Evolutionary conservation across 2,329 filamentous ascomycete genomes (phyloP), one percentile per base, ranked within the genome.

Genomic region (Bipolaris victoriae): DNA sequence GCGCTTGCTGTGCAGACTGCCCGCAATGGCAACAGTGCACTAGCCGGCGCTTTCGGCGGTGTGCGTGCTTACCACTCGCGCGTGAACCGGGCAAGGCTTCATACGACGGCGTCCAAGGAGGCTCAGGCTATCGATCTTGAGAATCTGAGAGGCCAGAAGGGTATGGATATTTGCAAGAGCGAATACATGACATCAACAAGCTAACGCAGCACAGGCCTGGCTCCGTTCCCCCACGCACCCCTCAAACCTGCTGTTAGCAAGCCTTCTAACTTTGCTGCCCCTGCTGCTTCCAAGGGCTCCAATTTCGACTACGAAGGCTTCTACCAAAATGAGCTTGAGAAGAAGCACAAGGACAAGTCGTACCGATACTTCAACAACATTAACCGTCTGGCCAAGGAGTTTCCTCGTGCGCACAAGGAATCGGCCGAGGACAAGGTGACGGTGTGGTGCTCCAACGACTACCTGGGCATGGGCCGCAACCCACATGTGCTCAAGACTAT

Each of bases 291-390:
- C 33, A 74, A 77, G 35, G 71, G 78, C 22, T 73, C 77, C 57
- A 91, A 88, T 71, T 99, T 97, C 78, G 85, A 98, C 78, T 99
- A 99, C 73, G 88, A 97, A 71, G 86, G 78, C 45, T 99, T 97
- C 79, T 99, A 98, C 80, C 81, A 88, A 64, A 82, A 82, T 60
- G 94, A 99, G 78, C 80, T 99, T 67, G 92, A 97, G 70, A 98
- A 97, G 86, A 99, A 99, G 83, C 95, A 97, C 85, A 93, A 96
- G 84, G 95, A 99, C 84, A 98, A 97, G 82, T 97, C 93, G 50
- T 99, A 99, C 82, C 91, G 95, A 74, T 98, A 98, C 83, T 99
- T 99, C 84, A 99, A 99, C 85, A 99, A 99, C 83, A 99, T 99
- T 87, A 99, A 99, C 75, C 92, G 95, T 35, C 84, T 99, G 60